Evolutionary conservation across 2,329 filamentous ascomycete genomes (phyloP).

Genomic region (Ophiosphaerella narmari): DNA sequence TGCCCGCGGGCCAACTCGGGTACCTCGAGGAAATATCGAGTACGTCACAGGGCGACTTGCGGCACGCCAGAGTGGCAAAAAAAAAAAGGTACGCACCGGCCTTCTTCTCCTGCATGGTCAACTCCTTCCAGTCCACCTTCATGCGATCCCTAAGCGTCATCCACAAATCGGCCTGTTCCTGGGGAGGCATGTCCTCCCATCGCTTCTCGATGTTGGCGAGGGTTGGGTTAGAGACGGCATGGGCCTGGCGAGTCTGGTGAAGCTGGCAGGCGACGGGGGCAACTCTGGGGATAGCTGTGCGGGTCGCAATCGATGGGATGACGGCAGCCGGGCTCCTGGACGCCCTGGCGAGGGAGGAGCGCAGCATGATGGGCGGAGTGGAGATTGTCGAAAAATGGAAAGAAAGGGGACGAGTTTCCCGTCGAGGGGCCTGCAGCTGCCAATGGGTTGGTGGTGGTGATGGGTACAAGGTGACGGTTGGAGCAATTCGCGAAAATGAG

Average conservation of each 20-base stretch:
- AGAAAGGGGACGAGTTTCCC: conserved; percentile 38
- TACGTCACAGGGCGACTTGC: conserved; percentile 36
- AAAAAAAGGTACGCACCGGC: conserved; percentile 75
- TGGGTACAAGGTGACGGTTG: conserved; percentile 33
- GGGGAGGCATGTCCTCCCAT: conserved; percentile 96
- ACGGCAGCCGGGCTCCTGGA: conserved; percentile 42
- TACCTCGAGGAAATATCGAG: conserved; percentile 24
- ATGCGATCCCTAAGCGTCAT: conserved; percentile 98
- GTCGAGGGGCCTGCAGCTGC: conserved; percentile 42
- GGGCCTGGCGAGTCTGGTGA: conserved; percentile 68
- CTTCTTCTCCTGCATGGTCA: conserved; percentile 98
- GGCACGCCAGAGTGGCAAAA: conserved; percentile 15
- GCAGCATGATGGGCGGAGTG: conserved; percentile 48
- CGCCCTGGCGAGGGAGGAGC: conserved; percentile 47
- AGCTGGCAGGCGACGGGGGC: conserved; percentile 48
- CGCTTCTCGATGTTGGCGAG: conserved; percentile 98
- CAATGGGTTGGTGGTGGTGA: conserved; percentile 45
- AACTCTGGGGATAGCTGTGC: conserved; percentile 38
- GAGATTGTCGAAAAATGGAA: conserved; percentile 43
- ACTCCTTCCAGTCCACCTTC: conserved; percentile 95
- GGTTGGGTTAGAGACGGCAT: conserved; percentile 97
- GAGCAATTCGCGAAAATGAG: conserved; percentile 24
- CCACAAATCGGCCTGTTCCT: conserved; percentile 99
- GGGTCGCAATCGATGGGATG: conserved; percentile 41
- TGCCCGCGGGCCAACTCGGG: conserved; percentile 25